phyloP scores from a whole-genome alignment of 2,329 filamentous ascomycete genomes.

The Thelonectria discophora region DNA sequence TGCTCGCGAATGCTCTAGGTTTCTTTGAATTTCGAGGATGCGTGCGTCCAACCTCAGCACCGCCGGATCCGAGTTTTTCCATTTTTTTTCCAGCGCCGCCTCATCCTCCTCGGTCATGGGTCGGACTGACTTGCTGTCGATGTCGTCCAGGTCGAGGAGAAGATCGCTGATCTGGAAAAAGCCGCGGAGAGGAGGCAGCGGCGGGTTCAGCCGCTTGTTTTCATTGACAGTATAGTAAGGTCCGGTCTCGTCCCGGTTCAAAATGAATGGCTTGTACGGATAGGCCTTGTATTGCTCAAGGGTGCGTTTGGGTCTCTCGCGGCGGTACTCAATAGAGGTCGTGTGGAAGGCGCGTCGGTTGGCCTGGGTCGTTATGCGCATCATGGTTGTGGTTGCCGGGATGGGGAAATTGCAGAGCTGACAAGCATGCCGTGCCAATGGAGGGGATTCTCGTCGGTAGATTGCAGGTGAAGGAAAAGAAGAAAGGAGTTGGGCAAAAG shows the following conservation, averaged over 20 bases:
- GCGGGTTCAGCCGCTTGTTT: constrained; percentile 11
- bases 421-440: background rate
- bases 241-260: constrained; percentile 30
- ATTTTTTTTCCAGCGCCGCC: constrained; percentile 42
- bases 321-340: background rate
- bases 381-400: constrained; percentile 33
- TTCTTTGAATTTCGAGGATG: constrained; percentile 44
- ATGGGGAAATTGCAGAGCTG: constrained; percentile 6
- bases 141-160: constrained; percentile 63
- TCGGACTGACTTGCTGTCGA: constrained; percentile 55
- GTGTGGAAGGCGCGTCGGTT: constrained; percentile 10
- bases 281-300: constrained; percentile 12
- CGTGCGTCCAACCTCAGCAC: constrained; percentile 38
- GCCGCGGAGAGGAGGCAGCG: constrained; percentile 31
- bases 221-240: constrained; percentile 42
- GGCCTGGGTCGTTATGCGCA: constrained; percentile 24
- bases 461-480: constrained; percentile 3
- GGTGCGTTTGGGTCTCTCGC: background rate
- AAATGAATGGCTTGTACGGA: constrained; percentile 37
- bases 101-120: constrained; percentile 50
- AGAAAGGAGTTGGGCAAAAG: constrained; percentile 1
- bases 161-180: constrained; percentile 54
- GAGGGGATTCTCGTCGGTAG: background rate
- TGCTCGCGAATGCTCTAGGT: constrained; percentile 40
- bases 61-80: constrained; percentile 36